These are phyloP conservation scores for Pleodorina starrii DNA, from an alignment of 139 green algal species.

Conservation along the genomic window DNA sequence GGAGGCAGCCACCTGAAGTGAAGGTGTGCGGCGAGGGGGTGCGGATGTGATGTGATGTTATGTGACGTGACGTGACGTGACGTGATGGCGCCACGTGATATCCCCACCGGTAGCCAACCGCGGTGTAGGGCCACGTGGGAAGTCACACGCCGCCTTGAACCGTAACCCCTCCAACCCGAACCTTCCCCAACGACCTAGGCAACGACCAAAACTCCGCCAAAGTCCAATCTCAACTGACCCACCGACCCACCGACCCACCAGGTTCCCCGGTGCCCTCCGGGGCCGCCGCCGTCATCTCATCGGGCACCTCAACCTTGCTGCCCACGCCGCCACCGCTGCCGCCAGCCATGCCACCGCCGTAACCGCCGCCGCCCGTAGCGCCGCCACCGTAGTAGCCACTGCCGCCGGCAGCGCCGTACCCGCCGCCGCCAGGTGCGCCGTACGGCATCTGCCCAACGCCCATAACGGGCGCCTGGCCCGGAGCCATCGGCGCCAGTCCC, in stretches of 20 bases:
- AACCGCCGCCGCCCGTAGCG: not conserved
- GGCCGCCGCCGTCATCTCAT: slow-evolving; percentile 33
- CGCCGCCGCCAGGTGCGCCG: not conserved
- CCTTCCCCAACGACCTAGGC: not conserved
- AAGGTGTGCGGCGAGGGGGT: too few relatives aligned
- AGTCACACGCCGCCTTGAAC: too few relatives aligned
- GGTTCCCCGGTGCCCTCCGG: slow-evolving; percentile 27
- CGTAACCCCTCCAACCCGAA: too few relatives aligned
- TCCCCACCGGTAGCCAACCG: too few relatives aligned
- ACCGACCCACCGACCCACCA: not conserved
- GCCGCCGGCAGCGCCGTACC: not conserved
- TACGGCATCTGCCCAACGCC: not conserved
- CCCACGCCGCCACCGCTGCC: not conserved
- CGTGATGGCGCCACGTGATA: too few relatives aligned
- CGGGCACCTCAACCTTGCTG: slow-evolving; percentile 10
- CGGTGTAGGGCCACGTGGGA: too few relatives aligned
- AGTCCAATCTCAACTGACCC: too few relatives aligned
- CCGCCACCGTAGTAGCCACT: not conserved
- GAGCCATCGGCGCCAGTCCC: not conserved
- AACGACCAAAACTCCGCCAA: not conserved
- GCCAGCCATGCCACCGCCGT: not conserved
- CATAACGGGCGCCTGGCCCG: not conserved
- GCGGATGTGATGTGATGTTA: too few relatives aligned
- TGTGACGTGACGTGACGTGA: too few relatives aligned
- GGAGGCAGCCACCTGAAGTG: too few relatives aligned